These are phyloP conservation scores for Tetrahymena borealis DNA, from an alignment of 73 alveolate species.

Conservation along the genomic window DNA sequence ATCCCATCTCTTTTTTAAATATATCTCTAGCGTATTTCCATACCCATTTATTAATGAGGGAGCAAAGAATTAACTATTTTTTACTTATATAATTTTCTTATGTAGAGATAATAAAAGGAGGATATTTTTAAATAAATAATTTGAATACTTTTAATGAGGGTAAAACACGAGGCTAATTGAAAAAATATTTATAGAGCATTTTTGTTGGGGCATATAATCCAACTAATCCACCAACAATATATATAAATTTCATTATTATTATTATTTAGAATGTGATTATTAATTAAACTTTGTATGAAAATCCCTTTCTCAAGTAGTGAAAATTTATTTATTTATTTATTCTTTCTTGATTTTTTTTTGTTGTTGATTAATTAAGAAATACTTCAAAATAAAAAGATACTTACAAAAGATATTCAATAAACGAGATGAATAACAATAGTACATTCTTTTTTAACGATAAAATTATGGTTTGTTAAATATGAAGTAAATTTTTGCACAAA, in stretches of 20 bases:
- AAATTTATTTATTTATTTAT: too few species aligned
- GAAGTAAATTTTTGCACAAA: too few species aligned
- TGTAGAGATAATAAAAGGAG: background rate
- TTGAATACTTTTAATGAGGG: background rate
- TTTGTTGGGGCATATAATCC: background rate
- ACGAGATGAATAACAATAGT: too few species aligned
- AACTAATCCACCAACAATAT: background rate
- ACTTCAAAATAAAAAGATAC: too few species aligned
- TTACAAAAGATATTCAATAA: too few species aligned
- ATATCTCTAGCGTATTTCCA: background rate
- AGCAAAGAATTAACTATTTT: background rate
- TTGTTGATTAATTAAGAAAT: too few species aligned
- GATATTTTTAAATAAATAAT: background rate
- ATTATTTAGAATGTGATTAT: background rate
- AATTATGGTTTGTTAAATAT: too few species aligned
- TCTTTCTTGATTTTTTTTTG: too few species aligned
- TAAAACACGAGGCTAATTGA: background rate
- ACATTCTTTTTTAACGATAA: too few species aligned
- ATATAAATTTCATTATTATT: background rate
- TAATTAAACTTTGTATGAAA: too few species aligned
- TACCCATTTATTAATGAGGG: too few species aligned
- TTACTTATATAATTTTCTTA: background rate
- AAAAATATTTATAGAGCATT: background rate
- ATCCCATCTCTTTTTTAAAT: background rate
- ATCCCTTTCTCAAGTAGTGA: too few species aligned